A percentile compares a stretch with the other conserved stretches of the same genome.
These are phyloP conservation scores for Chaetomium globosum DNA, from an alignment of 2,329 filamentous ascomycete species.

Conservation along the genomic window DNA sequence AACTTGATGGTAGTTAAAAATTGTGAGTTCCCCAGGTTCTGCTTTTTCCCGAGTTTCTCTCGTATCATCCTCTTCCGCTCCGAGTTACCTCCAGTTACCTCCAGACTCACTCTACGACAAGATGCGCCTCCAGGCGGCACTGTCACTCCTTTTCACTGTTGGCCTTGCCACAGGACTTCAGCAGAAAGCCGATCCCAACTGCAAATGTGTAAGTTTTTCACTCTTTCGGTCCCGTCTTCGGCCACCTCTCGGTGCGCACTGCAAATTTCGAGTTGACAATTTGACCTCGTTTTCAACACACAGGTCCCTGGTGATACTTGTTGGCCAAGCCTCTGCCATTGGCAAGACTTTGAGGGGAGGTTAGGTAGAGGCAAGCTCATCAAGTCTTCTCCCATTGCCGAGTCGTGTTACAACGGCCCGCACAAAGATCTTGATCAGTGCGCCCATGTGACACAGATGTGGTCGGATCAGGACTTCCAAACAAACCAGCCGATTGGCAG, in stretches of 20 bases:
- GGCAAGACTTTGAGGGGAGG: slow-evolving; percentile 54
- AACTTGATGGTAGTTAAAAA: too few relatives aligned
- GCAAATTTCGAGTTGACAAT: background rate
- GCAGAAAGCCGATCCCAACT: slow-evolving; percentile 4
- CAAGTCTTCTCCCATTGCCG: slow-evolving; percentile 53
- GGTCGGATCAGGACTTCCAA: slow-evolving; percentile 27
- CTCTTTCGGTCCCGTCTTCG: background rate
- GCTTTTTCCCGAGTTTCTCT: too few relatives aligned
- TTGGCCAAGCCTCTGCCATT: slow-evolving; percentile 54
- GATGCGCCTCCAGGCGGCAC: slow-evolving; percentile 20
- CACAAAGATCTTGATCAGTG: slow-evolving; percentile 19
- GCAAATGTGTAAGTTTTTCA: slow-evolving; percentile 21
- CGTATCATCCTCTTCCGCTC: too few relatives aligned
- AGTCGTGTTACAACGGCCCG: slow-evolving; percentile 50
- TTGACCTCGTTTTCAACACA: background rate
- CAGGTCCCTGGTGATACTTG: slow-evolving; percentile 50
- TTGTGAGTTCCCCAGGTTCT: too few relatives aligned
- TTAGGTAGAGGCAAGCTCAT: slow-evolving; percentile 55
- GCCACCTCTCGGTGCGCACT: background rate
- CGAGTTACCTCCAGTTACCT: background rate
- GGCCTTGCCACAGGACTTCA: slow-evolving; percentile 1
- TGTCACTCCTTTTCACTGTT: slow-evolving; percentile 16
- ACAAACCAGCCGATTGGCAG: slow-evolving; percentile 20
- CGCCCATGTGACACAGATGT: slow-evolving; percentile 23
- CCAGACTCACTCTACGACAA: slow-evolving; percentile 3